These are phyloP conservation scores for Aspergillus novofumigatus DNA, from an alignment of 2,329 filamentous ascomycete genomes.

Conservation along the genomic window DNA sequence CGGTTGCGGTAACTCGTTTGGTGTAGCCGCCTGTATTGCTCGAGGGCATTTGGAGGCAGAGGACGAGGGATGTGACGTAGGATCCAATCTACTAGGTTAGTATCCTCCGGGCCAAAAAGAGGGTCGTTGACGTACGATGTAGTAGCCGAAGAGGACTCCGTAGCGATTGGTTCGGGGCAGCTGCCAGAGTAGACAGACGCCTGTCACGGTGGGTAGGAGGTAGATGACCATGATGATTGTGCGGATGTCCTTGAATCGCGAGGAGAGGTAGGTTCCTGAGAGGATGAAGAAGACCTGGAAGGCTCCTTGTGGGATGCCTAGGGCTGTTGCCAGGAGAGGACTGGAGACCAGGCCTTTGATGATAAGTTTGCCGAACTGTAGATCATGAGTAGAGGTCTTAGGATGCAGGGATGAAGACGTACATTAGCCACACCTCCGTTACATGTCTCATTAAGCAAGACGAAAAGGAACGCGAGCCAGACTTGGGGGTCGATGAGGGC, in stretches of 20 bases:
- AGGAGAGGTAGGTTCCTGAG: conserved; percentile 50
- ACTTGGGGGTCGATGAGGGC: conserved; percentile 44
- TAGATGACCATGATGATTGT: conserved; percentile 53
- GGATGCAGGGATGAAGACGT: not conserved
- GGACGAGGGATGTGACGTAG: conserved; percentile 50
- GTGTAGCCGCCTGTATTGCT: conserved; percentile 47
- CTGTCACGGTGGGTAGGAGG: conserved; percentile 50
- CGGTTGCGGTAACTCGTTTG: conserved; percentile 47
- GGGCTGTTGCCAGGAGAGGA: conserved; percentile 46
- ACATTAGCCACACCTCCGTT: conserved; percentile 49
- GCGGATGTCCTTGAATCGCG: conserved; percentile 47
- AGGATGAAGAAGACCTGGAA: conserved; percentile 52
- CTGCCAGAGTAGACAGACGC: conserved; percentile 49
- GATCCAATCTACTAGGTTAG: conserved; percentile 26
- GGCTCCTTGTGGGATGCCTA: conserved; percentile 53
- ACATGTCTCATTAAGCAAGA: conserved; percentile 51
- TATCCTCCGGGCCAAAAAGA: too few species aligned
- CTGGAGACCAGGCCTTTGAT: conserved; percentile 45
- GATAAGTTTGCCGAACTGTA: conserved; percentile 50
- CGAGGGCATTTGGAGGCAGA: conserved; percentile 44
- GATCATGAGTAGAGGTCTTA: not conserved
- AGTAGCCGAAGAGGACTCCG: conserved; percentile 51
- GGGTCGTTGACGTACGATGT: conserved; percentile 31
- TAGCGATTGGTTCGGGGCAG: conserved; percentile 40
- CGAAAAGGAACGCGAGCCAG: conserved; percentile 44